These are phyloP conservation scores for Leptographium procerum DNA, from an alignment of 2,329 filamentous ascomycete species.

Conservation along the genomic window DNA sequence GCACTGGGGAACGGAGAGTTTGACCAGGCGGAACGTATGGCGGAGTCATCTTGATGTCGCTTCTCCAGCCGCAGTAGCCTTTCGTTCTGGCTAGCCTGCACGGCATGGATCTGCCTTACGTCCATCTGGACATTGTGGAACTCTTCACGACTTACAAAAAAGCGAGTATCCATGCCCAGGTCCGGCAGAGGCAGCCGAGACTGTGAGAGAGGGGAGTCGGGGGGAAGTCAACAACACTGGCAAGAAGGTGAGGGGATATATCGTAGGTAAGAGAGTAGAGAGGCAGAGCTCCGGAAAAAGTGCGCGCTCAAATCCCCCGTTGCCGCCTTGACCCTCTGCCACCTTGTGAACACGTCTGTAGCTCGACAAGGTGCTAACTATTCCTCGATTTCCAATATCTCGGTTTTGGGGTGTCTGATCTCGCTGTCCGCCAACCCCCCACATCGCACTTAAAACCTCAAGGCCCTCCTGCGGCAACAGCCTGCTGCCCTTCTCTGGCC, in stretches of 20 bases:
- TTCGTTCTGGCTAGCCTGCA: constrained; percentile 51
- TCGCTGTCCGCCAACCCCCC: constrained; percentile 29
- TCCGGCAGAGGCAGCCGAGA: neutral
- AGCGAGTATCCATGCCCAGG: constrained; percentile 53
- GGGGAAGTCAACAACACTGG: neutral
- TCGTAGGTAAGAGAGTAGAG: neutral
- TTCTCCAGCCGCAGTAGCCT: constrained; percentile 51
- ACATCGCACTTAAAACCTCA: constrained; percentile 30
- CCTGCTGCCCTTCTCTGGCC: neutral
- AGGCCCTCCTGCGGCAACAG: constrained; percentile 17
- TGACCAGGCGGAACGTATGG: constrained; percentile 77
- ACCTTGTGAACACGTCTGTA: neutral
- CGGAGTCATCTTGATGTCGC: constrained; percentile 55
- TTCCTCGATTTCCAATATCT: neutral
- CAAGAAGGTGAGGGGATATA: neutral
- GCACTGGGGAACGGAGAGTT: constrained; percentile 85
- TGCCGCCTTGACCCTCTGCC: neutral
- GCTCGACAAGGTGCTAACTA: neutral
- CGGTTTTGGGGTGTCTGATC: constrained; percentile 13
- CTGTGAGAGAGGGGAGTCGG: neutral
- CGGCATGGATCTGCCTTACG: constrained; percentile 54
- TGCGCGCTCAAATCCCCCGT: neutral
- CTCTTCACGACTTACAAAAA: constrained; percentile 49
- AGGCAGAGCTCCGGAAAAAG: neutral
- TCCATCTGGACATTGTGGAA: constrained; percentile 60